These are phyloP conservation scores for Lentinula guzmanii DNA, from an alignment of 768 basidiomycete genomes.

Conservation along the genomic window DNA sequence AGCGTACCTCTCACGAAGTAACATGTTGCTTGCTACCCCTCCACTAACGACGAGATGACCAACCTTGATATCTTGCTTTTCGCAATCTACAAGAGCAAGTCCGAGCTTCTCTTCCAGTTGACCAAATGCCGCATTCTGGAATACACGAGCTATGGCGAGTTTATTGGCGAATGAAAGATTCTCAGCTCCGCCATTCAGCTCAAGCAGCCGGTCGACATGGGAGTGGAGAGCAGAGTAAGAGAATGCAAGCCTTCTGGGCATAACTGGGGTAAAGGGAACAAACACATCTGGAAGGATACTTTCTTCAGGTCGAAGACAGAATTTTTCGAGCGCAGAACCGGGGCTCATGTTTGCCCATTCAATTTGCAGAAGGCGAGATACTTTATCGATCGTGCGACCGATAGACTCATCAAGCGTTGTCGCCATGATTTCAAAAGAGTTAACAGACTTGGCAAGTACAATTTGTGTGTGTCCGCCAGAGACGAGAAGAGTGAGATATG, in stretches of 20 bases:
- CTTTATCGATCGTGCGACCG: conserved; percentile 81
- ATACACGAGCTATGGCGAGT: conserved; percentile 56
- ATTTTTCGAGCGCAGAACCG: conserved; percentile 78
- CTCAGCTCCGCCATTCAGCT: conserved; percentile 32
- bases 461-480: conserved; percentile 96
- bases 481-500: conserved; percentile 83
- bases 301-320: conserved; percentile 36
- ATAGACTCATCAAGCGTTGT: conserved; percentile 72
- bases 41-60: conserved; percentile 77
- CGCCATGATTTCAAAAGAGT: conserved; percentile 62
- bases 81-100: conserved; percentile 44
- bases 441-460: conserved; percentile 58
- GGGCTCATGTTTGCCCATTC: conserved; percentile 59
- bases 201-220: conserved; percentile 54
- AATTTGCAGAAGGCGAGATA: conserved; percentile 62
- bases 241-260: conserved; percentile 55
- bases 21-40: conserved; percentile 86
- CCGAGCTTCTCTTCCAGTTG: conserved; percentile 75
- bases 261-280: conserved; percentile 39
- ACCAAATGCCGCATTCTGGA: conserved; percentile 63
- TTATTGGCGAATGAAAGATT: conserved; percentile 31
- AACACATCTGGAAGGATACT: conserved; percentile 22
- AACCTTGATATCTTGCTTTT: conserved; percentile 34
- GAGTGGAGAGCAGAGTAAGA: conserved; percentile 81
- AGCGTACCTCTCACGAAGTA: conserved; percentile 57